Conservation (phyloP, 305 asterid genomes). For the Fraxinus latifolia region DNA sequence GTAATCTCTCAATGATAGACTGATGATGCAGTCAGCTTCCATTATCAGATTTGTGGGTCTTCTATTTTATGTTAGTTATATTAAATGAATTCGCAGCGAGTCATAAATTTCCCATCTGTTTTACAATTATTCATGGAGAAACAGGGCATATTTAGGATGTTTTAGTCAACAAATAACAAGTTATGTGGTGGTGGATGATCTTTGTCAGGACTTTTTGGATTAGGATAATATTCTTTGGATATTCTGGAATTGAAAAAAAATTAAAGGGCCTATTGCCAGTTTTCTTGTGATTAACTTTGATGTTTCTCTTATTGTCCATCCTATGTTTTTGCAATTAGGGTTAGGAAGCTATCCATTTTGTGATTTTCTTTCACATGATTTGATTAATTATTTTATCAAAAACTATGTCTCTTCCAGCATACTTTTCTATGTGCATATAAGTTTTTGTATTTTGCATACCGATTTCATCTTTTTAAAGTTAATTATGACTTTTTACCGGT, state of each 20-base stretch:
- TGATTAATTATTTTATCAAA: neutral
- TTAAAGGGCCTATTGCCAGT: neutral
- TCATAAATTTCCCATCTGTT: neutral
- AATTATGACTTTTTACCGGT: constrained; percentile 22
- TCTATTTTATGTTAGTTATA: neutral
- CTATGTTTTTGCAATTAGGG: neutral
- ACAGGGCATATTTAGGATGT: neutral
- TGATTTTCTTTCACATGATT: constrained; percentile 4
- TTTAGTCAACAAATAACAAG: neutral
- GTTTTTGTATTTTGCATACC: neutral
- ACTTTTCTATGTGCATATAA: neutral
- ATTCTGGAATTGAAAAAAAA: neutral
- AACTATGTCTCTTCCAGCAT: constrained; percentile 4
- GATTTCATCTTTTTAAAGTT: constrained; percentile 7
- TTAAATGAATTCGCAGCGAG: neutral
- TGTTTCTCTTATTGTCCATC: neutral
- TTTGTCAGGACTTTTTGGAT: constrained; percentile 6
- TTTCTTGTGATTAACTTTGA: neutral
- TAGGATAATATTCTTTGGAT: neutral
- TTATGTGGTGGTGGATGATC: neutral
- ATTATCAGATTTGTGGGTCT: neutral
- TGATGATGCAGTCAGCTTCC: neutral
- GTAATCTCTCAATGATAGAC: neutral
- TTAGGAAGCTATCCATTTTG: constrained; percentile 5
- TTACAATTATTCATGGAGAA: neutral